Evolutionary conservation across 2,329 filamentous ascomycete species (phyloP).

Genomic region (Pseudocercospora pini-densiflorae): DNA sequence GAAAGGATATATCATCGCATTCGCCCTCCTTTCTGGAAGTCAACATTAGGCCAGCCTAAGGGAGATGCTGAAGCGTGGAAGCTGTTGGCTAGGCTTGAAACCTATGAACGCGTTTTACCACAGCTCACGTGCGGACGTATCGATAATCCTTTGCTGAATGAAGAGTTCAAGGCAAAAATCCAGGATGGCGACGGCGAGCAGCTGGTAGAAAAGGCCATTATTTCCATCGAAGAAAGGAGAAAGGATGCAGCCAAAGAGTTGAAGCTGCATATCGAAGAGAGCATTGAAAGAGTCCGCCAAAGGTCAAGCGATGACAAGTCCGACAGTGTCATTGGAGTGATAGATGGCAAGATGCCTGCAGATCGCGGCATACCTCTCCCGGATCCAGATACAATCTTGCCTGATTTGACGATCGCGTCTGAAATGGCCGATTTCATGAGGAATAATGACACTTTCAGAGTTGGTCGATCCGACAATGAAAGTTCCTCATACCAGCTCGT

Average conservation of each 20-base stretch:
- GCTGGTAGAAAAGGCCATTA: not conserved
- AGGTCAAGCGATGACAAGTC: not conserved
- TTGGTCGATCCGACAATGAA: not conserved
- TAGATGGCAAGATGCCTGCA: not conserved
- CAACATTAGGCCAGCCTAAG: not conserved
- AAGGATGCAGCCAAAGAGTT: not conserved
- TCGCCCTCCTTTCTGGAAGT: not conserved
- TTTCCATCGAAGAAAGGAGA: not conserved
- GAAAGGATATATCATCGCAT: not conserved
- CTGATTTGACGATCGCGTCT: not conserved
- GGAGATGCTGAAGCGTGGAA: not conserved
- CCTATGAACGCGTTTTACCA: not conserved
- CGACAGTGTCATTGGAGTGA: not conserved
- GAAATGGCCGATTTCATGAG: not conserved
- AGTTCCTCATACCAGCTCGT: not conserved
- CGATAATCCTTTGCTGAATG: not conserved
- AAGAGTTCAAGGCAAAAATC: not conserved
- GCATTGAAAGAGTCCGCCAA: not conserved
- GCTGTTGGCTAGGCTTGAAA: not conserved
- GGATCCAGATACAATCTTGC: not conserved
- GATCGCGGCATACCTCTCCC: not conserved
- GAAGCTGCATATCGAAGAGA: not conserved
- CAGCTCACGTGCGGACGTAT: not conserved
- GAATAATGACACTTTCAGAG: not conserved
- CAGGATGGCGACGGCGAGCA: not conserved